These are phyloP conservation scores for Ceratobasidium sp. DNA, from an alignment of 1,284 basidiomycete species.

Conservation along the genomic window DNA sequence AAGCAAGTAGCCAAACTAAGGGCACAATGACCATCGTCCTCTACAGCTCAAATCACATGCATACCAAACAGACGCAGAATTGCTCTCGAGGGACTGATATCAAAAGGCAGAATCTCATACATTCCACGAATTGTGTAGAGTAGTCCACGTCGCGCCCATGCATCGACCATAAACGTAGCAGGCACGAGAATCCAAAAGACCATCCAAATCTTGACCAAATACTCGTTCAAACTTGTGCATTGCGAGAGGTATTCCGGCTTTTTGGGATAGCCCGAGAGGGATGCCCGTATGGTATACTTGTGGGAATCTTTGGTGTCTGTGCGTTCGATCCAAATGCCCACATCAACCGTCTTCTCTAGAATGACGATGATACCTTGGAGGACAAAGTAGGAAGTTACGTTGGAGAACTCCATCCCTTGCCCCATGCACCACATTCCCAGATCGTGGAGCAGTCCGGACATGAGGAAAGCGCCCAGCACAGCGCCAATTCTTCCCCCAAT, in stretches of 20 bases:
- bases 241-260: constrained; percentile 2
- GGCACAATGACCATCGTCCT: background rate
- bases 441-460: constrained; percentile 70
- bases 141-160: constrained; percentile 30
- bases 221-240: constrained; percentile 16
- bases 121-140: constrained; percentile 6
- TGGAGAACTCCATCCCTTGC: constrained; percentile 63
- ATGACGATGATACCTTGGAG: constrained; percentile 66
- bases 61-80: constrained; percentile 11
- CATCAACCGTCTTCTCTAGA: constrained; percentile 59
- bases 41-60: background rate
- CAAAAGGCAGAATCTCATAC: constrained; percentile 8
- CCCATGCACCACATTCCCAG: constrained; percentile 70
- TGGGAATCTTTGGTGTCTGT: constrained; percentile 23
- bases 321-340: constrained; percentile 39
- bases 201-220: constrained; percentile 17
- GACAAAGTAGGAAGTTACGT: constrained; percentile 67
- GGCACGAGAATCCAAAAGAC: constrained; percentile 36
- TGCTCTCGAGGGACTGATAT: constrained; percentile 7
- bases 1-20: background rate
- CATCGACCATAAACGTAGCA: constrained; percentile 34
- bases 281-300: constrained; percentile 16
- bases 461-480: constrained; percentile 67
- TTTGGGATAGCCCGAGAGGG: constrained; percentile 30
- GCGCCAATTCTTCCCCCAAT: constrained; percentile 41